Percentiles rank a stretch among this genome's conserved stretches.
These are phyloP conservation scores for Raddia guianensis DNA, from an alignment of 176 grass and related monocot species.

Conservation along the genomic window DNA sequence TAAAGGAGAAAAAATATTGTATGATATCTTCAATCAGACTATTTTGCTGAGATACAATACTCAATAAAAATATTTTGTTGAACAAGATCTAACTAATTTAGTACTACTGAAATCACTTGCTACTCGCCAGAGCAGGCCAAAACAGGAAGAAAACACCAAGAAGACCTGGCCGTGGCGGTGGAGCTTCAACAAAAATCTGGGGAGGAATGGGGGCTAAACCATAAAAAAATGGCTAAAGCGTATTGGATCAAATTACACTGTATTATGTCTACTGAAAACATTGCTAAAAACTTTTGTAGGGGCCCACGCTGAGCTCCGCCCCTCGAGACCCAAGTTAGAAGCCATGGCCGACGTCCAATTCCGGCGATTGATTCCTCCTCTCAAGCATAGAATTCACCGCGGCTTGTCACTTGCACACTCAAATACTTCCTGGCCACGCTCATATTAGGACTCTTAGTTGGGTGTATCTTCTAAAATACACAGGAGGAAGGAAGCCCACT, in stretches of 20 bases:
- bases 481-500: conserved; percentile 44
- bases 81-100: background rate
- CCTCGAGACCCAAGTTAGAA: conserved; percentile 18
- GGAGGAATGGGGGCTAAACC: no score
- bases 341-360: conserved; percentile 31
- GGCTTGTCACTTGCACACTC: conserved; percentile 12
- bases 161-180: no score
- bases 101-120: background rate
- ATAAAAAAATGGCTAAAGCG: no score
- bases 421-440: conserved; percentile 20
- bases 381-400: conserved; percentile 19
- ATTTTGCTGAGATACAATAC: no score
- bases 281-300: no score
- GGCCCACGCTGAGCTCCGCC: no score
- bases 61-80: no score
- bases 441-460: conserved; percentile 21
- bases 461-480: conserved; percentile 46
- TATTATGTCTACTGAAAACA: no score
- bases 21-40: background rate
- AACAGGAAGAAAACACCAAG: background rate
- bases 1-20: background rate
- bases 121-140: background rate
- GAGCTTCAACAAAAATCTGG: no score
- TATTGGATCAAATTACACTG: no score
- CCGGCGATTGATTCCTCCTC: background rate